Evolutionary conservation across 2,329 filamentous ascomycete genomes (phyloP), one percentile per base, ranked within the genome.

Genomic region (Fusarium odoratissimum): DNA sequence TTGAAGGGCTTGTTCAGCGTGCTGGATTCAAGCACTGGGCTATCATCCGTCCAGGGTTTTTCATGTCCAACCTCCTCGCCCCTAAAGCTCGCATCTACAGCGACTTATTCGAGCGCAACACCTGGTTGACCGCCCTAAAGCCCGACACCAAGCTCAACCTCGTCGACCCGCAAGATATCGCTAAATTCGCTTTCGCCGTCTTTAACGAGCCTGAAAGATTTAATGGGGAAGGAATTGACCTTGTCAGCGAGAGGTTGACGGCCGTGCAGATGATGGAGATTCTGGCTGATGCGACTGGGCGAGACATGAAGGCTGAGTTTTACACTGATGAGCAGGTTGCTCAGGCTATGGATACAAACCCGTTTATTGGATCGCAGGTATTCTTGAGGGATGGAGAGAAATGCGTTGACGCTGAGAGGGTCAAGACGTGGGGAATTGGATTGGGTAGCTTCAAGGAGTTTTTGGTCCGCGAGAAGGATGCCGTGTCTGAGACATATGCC

Each of bases 41-140:
- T 0, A 44, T 62, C 0, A n/a, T 62, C 1, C 60, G 60, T 3
- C 60, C 60, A 0, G 60, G 60, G 0, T 64, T 61, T n/a, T 51
- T 64, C 10, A 64, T 64, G 60, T 42, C 44, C 38, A 64, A 64
- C 3, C n/a, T 64, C 2, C 56, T 64, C 5, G 57, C 31, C 0
- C 56, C 60, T 1, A 64, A 62, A 7, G 60, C 31, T 4, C 56
- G 44, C 2, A 51, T 64, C 1, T 64, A 64, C 4, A 35, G 21
- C 17, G 60, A 64, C 10, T 14, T 64, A 9, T 44, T 64, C 6
- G 56, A 64, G 21, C 14, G 30, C 0, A 61, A 19, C 11, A 21
- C 11, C 1, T 62, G 56, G 60, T 33, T 64, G 3, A 64, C 60
- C 0, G 60, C 60, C 1, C 1, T 64, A 1, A 44, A 30, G n/a